Conservation (phyloP, 345 rosid species). For the Eucalyptus decipiens region DNA sequence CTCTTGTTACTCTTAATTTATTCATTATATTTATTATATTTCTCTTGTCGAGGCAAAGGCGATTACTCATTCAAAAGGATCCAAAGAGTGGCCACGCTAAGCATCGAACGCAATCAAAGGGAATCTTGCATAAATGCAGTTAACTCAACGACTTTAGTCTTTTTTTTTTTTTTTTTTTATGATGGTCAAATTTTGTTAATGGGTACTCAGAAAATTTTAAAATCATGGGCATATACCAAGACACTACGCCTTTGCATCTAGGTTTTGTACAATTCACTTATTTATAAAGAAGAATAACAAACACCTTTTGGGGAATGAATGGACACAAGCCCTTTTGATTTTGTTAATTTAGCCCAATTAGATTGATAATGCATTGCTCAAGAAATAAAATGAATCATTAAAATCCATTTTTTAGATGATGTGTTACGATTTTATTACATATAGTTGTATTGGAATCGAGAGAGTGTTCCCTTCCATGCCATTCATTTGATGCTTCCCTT, state of each 20-base stretch:
- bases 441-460: fast-evolving
- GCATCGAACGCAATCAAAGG: not conserved
- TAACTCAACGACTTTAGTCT: not conserved
- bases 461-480: fast-evolving
- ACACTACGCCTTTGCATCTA: not conserved
- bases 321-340: not conserved
- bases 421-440: not conserved
- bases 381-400: not conserved
- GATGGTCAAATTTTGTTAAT: not conserved
- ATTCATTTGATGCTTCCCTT: fast-evolving
- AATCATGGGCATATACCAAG: not conserved
- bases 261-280: not conserved
- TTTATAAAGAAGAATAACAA: not conserved
- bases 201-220: not conserved
- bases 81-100: not conserved
- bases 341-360: not conserved
- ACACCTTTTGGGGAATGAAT: not conserved
- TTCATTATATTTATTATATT: not conserved
- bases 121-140: not conserved
- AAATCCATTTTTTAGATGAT: not conserved
- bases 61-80: not conserved
- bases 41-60: not conserved
- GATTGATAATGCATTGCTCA: fast-evolving
- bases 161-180: not conserved
- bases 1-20: not conserved